Evolutionary conservation across 2,329 filamentous ascomycete genomes (phyloP), one percentile per base, ranked within the genome.

Genomic region (Ophiostoma ulmi): DNA sequence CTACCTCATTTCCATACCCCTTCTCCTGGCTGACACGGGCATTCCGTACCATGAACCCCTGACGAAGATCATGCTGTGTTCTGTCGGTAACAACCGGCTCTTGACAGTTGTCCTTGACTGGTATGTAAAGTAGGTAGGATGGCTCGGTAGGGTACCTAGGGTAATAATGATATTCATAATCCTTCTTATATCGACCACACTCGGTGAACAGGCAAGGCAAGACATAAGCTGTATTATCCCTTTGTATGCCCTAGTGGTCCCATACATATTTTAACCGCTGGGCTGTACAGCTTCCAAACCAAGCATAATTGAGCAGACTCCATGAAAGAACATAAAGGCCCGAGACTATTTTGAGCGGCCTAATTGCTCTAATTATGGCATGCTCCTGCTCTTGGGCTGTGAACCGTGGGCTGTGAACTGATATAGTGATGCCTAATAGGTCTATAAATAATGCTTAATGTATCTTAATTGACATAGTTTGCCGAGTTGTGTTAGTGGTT

Each of bases 21-120:
- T 63, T 63, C 26, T 63, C 14, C 14, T 63, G 26, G 26, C 26
- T 35, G 58, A 35, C 26, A 35, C 58, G 58, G 58, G 26, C 58
- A 63, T 35, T 26, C 58, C 58, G 58, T 63, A 14, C 52, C 26
- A 63, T 63, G 58, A 26, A 63, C 26, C 58, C 58, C 58, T 63
- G 58, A 13, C 17, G 58, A 26, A 63, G 58, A 63, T 63, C 58
- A 63, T 35, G 58, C 58, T 63, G 58, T 10, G 26, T 35, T 31
- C 26, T 63, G 58, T 63, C 58, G 58, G 58, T 35, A 63, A 63
- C 58, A 26, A 26, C 58, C 52, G 52, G 52, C 26, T 35, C 26
- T 35, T 63, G 26, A 63, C 58, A 63, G 26, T 35, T 35, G 58
- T 35, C 58, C 58, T 26, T 63, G 17, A 8, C 5, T 20, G 17